phyloP scores from a whole-genome alignment of 1,284 basidiomycete species.

The Rhizoctonia solani region DNA sequence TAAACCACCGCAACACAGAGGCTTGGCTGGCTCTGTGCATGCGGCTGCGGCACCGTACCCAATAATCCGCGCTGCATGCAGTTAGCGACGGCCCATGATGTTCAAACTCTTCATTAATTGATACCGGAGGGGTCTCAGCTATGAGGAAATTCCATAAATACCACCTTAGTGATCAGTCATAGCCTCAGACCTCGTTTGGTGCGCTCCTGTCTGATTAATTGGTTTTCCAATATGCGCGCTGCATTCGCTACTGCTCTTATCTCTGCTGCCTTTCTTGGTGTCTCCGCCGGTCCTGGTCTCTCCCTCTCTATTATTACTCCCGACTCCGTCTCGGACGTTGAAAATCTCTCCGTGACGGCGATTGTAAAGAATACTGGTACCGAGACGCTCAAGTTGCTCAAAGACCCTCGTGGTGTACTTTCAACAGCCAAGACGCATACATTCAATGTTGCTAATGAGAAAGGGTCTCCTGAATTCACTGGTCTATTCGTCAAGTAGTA shows the following conservation, averaged over 20 bases:
- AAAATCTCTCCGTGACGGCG: constrained; percentile 50
- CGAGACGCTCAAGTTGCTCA: constrained; percentile 54
- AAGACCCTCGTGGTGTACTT: constrained; percentile 52
- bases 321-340: constrained; percentile 47
- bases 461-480: constrained; percentile 43
- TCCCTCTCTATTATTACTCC: constrained; percentile 42
- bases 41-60: too few species aligned
- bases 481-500: constrained; percentile 33
- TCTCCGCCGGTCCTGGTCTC: constrained; percentile 27
- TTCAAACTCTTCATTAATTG: too few species aligned
- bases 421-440: constrained; percentile 51
- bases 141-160: too few species aligned
- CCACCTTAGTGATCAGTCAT: too few species aligned
- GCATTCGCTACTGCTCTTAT: constrained; percentile 8
- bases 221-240: constrained; percentile 13
- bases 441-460: constrained; percentile 49
- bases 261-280: constrained; percentile 12
- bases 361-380: constrained; percentile 55
- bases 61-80: too few species aligned
- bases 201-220: too few species aligned
- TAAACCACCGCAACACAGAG: too few species aligned
- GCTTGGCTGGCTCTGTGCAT: too few species aligned
- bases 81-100: too few species aligned
- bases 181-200: too few species aligned
- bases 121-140: too few species aligned